Evolutionary conservation across 2,329 filamentous ascomycete species (phyloP).

Genomic region (Ophiocordyceps unilateralis): DNA sequence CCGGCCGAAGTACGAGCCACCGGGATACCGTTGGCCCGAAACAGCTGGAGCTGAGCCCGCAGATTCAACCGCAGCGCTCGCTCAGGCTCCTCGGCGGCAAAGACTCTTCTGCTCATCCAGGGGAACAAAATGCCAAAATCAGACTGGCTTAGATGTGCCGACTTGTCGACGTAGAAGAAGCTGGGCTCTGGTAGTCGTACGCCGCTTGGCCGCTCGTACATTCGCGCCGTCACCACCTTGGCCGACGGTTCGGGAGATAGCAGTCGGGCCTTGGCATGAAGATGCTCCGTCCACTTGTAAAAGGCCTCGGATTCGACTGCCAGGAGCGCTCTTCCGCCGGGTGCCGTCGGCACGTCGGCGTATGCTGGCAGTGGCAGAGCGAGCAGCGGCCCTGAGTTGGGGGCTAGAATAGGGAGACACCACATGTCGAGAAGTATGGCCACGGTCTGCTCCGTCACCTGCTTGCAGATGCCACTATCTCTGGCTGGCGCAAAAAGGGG

Average conservation of each 20-base stretch:
- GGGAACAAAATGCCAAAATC: slow-evolving; percentile 77
- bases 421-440: slow-evolving; percentile 64
- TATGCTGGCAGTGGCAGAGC: slow-evolving; percentile 60
- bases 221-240: slow-evolving; percentile 20
- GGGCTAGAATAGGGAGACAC: slow-evolving; percentile 54
- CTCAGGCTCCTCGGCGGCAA: slow-evolving; percentile 39
- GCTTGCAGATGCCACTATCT: slow-evolving; percentile 37
- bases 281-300: slow-evolving; percentile 59
- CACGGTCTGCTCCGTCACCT: slow-evolving; percentile 51
- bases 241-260: slow-evolving; percentile 39
- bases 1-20: slow-evolving; percentile 31
- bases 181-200: slow-evolving; percentile 34
- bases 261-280: slow-evolving; percentile 48
- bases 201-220: slow-evolving; percentile 25
- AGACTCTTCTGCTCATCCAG: slow-evolving; percentile 43
- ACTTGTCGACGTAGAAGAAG: slow-evolving; percentile 56
- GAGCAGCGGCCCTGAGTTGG: slow-evolving; percentile 45
- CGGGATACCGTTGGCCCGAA: slow-evolving; percentile 30
- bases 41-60: slow-evolving; percentile 37
- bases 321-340: slow-evolving; percentile 42
- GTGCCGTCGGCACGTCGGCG: slow-evolving; percentile 27
- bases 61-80: slow-evolving; percentile 41
- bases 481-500: slow-evolving; percentile 44
- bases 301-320: slow-evolving; percentile 63
- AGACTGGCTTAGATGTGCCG: slow-evolving; percentile 68